Base-by-base conservation (phyloP, 139 green algal genomes). In the Closterium sp. region DNA sequence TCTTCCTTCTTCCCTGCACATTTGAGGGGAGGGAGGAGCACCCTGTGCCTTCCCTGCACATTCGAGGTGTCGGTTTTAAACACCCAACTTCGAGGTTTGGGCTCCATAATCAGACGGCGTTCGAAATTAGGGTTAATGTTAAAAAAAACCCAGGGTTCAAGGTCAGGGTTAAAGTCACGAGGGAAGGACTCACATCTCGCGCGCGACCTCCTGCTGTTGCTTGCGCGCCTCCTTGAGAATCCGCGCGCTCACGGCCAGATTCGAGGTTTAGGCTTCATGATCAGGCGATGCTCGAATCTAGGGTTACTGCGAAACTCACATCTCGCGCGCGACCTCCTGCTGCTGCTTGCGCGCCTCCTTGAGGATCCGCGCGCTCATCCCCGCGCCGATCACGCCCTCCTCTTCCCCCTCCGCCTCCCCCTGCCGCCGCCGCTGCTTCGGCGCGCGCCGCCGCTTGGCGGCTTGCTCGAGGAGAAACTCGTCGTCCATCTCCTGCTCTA, bases 151-250 rank as follows among this genome's bases (percentile, higher is more conserved):
- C 55, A 76, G 55, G 55, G 55, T 76, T 76, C 84, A 5, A 12
- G 10, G 84, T 35, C 30, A 23, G 30, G 33, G 19, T n/a, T 34
- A 88, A 36, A 23, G 30, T 19, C 21, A 21, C 84, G 19, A 88
- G 84, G 84, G 84, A 25, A 31, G n/a, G 23, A 88, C 12, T n/a
- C n/a, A 94, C 90, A 86, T 32, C 38, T 94, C 93, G 25, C 84
- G 28, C 32, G 98, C 96, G 10, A 99, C 10, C 86, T 99, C 97
- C 85, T 96, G 92, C 93, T 97, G 97, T 95, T 99, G 97, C 85
- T 94, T 92, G 0, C 94, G 94, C 0, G 97, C 97, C 87, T 97
- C 95, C 43, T 95, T 93, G 38, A 99, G 92, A 86, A 99, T 98
- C 38, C 95, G 95, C 35, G 91, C 90, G 23, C 93, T 97, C 33